phyloP scores from a whole-genome alignment of 2,329 filamentous ascomycete genomes.

The Sclerotinia glacialis region DNA sequence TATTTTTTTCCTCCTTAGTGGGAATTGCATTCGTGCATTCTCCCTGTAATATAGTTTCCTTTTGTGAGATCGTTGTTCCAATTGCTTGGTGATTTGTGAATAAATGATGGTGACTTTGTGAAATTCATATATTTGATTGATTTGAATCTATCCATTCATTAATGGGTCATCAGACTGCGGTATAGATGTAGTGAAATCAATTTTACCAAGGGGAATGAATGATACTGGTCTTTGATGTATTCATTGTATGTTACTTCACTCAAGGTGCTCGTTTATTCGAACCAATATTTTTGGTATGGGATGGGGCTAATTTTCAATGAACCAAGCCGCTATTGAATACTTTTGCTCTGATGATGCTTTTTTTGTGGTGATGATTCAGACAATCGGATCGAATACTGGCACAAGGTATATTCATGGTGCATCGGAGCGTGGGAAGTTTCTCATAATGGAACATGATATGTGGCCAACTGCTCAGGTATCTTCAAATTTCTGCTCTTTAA shows the following conservation, averaged over 20 bases:
- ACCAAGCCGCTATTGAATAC: background rate
- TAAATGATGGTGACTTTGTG: background rate
- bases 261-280: background rate
- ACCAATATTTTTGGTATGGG: background rate
- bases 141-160: background rate
- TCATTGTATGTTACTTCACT: background rate
- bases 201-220: background rate
- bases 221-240: background rate
- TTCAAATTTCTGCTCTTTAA: background rate
- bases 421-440: too few species aligned
- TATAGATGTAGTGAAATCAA: background rate
- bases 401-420: background rate
- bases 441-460: background rate
- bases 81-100: background rate
- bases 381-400: background rate
- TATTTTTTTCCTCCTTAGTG: background rate
- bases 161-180: background rate
- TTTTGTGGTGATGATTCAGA: background rate
- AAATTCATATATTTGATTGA: background rate
- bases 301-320: too few species aligned
- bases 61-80: background rate
- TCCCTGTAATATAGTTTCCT: background rate
- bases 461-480: background rate
- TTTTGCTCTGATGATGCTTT: background rate
- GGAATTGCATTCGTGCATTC: background rate